These are phyloP conservation scores for Parietichytrium sp. DNA, from an alignment of 108 stramenopile genomes.

Conservation along the genomic window DNA sequence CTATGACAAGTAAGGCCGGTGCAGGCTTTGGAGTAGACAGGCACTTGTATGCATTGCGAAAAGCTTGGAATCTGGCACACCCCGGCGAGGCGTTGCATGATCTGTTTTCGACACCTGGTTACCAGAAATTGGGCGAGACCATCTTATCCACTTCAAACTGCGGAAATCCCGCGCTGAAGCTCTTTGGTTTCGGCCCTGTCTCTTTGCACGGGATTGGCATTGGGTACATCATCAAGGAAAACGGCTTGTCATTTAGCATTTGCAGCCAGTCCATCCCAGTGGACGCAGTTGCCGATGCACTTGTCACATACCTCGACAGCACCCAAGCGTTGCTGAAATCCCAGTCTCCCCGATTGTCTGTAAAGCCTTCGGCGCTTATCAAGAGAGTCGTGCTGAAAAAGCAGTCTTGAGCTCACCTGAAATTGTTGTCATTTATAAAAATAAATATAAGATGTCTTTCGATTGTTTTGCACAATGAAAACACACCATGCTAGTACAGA, in stretches of 20 bases:
- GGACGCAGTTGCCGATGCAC: not conserved
- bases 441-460: too few species aligned
- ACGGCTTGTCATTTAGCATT: not conserved
- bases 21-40: not conserved
- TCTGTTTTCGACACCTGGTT: not conserved
- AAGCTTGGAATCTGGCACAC: not conserved
- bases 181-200: constrained; percentile 39
- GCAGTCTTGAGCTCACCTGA: too few species aligned
- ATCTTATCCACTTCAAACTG: constrained; percentile 30
- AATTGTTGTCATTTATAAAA: too few species aligned
- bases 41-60: not conserved
- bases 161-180: constrained; percentile 30
- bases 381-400: too few species aligned
- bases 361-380: too few species aligned
- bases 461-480: too few species aligned
- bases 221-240: constrained; percentile 41
- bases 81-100: not conserved
- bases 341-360: too few species aligned
- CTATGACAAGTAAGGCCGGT: not conserved
- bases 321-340: not conserved
- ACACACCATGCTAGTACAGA: too few species aligned
- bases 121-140: not conserved
- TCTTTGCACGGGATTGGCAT: not conserved
- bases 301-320: not conserved
- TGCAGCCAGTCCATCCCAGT: not conserved